These are phyloP conservation scores for Dictyostelium firmibasis DNA, from an alignment of 78 protist species.

Conservation along the genomic window DNA sequence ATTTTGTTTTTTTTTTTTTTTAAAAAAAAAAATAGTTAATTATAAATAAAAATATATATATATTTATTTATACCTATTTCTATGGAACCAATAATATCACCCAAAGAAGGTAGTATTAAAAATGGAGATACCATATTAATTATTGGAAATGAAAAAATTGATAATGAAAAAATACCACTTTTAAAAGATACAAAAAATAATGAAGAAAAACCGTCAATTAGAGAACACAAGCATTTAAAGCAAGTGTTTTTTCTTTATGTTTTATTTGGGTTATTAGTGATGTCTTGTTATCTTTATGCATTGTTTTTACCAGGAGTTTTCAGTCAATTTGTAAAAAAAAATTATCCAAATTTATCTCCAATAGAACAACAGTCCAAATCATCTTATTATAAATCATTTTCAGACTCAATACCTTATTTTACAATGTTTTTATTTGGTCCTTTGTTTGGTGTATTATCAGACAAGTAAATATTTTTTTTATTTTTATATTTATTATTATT, in stretches of 20 bases:
- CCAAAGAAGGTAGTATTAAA: too few species aligned
- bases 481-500: too few species aligned
- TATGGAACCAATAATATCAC: too few species aligned
- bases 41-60: too few species aligned
- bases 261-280: background rate
- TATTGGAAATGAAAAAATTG: background rate
- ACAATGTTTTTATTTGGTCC: background rate
- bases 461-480: background rate
- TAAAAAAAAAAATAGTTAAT: too few species aligned
- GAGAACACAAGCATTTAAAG: background rate
- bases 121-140: too few species aligned
- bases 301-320: background rate
- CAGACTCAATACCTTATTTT: conserved; percentile 18
- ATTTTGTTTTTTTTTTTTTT: too few species aligned
- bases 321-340: background rate
- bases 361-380: background rate
- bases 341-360: conserved; percentile 7
- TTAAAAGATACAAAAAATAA: background rate
- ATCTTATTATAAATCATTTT: background rate
- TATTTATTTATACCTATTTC: too few species aligned
- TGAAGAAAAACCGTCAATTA: background rate
- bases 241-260: background rate
- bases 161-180: background rate
- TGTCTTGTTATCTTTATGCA: background rate
- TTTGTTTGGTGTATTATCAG: background rate